These are phyloP conservation scores for Echites panduratus DNA, from an alignment of 257 asterid species.

Conservation along the genomic window DNA sequence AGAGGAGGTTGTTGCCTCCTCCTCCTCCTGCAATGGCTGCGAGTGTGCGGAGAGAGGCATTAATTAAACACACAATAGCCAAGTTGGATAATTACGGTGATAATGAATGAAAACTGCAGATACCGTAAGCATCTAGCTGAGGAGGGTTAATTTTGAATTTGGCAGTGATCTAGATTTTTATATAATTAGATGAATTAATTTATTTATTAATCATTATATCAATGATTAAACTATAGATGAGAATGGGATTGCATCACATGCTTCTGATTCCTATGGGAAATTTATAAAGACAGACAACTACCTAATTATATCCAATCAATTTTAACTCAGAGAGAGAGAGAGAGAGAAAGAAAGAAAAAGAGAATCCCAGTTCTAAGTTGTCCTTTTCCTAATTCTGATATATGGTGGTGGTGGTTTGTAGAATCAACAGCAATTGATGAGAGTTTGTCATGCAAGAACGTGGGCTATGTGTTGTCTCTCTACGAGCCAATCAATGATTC, in stretches of 20 bases:
- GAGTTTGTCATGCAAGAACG: slow-evolving; percentile 17
- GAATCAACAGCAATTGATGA: too few species aligned
- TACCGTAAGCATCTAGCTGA: too few species aligned
- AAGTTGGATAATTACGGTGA: neutral
- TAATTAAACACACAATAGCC: neutral
- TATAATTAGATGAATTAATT: neutral
- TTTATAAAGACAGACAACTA: too few species aligned
- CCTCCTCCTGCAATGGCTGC: slow-evolving; percentile 1
- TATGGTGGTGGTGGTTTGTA: too few species aligned
- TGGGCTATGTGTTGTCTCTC: slow-evolving; percentile 23
- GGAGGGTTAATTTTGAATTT: slow-evolving; percentile 1
- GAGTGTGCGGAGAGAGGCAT: neutral
- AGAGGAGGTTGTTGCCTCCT: slow-evolving; percentile 8
- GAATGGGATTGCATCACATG: slow-evolving; percentile 23
- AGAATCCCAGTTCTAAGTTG: slow-evolving; percentile 31
- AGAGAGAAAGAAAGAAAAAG: too few species aligned
- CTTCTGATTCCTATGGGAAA: slow-evolving; percentile 20
- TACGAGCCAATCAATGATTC: slow-evolving; percentile 8
- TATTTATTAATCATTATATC: neutral
- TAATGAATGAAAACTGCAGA: too few species aligned
- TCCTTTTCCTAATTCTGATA: slow-evolving; percentile 9
- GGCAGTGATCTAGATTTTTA: slow-evolving; percentile 1
- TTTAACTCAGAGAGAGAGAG: neutral
- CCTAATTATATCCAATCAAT: neutral
- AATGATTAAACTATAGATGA: slow-evolving; percentile 10